Evolutionary conservation across 352 stramenopile species (phyloP).

Genomic region (Thraustochytrium sp.): DNA sequence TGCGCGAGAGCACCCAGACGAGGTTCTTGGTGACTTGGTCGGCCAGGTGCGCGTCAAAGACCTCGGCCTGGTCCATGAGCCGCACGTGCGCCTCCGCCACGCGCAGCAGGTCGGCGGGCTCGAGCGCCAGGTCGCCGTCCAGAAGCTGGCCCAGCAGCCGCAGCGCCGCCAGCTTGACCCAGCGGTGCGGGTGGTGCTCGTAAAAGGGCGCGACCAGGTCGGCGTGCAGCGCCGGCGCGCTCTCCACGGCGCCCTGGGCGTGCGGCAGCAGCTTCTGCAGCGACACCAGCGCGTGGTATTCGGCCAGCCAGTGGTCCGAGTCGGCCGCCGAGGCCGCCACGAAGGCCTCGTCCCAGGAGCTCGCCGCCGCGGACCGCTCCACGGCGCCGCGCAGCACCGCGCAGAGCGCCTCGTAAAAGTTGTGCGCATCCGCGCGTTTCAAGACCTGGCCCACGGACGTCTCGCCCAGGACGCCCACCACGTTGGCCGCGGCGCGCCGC

Average conservation of each 20-base stretch:
- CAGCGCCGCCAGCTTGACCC: conserved; percentile 63
- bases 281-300: conserved; percentile 62
- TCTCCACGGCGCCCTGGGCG: conserved; percentile 50
- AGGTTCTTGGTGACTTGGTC: conserved; percentile 54
- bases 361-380: background rate
- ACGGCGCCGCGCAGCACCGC: background rate
- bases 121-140: conserved; percentile 49
- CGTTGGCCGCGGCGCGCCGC: background rate
- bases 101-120: conserved; percentile 55
- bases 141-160: conserved; percentile 65
- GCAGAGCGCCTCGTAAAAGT: background rate
- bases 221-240: background rate
- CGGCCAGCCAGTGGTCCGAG: conserved; percentile 61
- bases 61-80: conserved; percentile 60
- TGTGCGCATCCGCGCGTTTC: background rate
- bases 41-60: conserved; percentile 57
- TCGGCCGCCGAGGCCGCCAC: background rate
- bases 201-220: conserved; percentile 50
- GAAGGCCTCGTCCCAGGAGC: conserved; percentile 20
- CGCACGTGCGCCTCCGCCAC: conserved; percentile 51
- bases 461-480: conserved; percentile 5
- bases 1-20: background rate
- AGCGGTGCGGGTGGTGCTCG: conserved; percentile 60
- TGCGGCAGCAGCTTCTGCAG: conserved; percentile 64
- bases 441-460: background rate